Percentiles rank a stretch among this genome's conserved stretches.
Conservation (phyloP, 2,329 filamentous ascomycete genomes). For the Epichloe coenophiala region DNA sequence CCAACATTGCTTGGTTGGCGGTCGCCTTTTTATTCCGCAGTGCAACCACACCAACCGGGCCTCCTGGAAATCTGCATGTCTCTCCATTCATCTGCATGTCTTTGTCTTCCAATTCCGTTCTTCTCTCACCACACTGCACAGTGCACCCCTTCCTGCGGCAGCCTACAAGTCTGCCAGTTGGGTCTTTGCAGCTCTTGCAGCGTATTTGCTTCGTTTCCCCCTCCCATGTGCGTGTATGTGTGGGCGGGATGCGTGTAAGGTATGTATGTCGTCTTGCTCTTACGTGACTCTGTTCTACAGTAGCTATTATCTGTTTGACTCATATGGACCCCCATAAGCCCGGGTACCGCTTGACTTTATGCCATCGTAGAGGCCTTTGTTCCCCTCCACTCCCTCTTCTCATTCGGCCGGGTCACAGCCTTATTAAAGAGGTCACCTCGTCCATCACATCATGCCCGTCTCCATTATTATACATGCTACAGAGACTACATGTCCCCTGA, state of each 20-base stretch:
- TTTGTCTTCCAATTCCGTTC: not conserved
- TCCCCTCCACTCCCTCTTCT: not conserved
- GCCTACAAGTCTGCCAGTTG: constrained; percentile 2
- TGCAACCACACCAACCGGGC: not conserved
- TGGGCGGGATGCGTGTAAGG: not conserved
- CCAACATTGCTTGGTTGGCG: not conserved
- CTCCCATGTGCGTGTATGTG: not conserved
- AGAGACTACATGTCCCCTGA: not conserved
- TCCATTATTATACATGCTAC: not conserved
- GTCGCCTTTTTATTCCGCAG: not conserved
- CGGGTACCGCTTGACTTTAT: not conserved
- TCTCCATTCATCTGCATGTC: not conserved
- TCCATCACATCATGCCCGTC: not conserved
- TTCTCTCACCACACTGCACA: not conserved
- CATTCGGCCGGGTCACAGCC: constrained; percentile 2
- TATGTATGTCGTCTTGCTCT: not conserved
- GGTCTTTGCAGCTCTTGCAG: not conserved
- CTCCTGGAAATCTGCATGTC: not conserved
- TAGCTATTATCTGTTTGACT: too few species aligned
- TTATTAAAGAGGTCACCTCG: not conserved
- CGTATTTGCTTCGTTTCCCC: not conserved
- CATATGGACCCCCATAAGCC: too few species aligned
- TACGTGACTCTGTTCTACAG: too few species aligned
- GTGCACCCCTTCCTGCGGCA: not conserved
- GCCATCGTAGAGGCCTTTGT: not conserved